Evolutionary conservation across 371 early-diverging fungal genomes (phyloP).

Genomic region (Mycotypha africana): DNA sequence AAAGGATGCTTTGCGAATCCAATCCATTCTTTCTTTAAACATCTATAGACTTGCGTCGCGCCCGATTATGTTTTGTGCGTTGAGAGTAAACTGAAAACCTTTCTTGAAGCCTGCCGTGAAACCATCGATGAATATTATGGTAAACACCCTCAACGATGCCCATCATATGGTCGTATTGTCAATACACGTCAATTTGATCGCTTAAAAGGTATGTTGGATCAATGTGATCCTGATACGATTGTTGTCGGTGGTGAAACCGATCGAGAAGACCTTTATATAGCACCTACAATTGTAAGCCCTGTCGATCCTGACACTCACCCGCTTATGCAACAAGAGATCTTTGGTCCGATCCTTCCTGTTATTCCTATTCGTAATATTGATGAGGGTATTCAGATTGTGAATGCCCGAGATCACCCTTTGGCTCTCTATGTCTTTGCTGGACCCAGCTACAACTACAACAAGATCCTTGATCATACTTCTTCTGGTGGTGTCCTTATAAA

Average conservation of each 20-base stretch:
- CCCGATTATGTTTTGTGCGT: slow-evolving; percentile 81
- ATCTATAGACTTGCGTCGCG: slow-evolving; percentile 69
- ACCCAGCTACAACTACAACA: slow-evolving; percentile 19
- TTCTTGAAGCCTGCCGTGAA: slow-evolving; percentile 44
- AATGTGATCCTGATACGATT: slow-evolving; percentile 35
- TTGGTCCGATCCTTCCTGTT: slow-evolving; percentile 76
- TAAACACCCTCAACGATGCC: slow-evolving; percentile 36
- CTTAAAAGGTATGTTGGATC: slow-evolving; percentile 51
- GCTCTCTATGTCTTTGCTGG: slow-evolving; percentile 61
- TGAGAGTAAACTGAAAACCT: slow-evolving; percentile 40
- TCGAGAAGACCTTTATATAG: slow-evolving; percentile 53
- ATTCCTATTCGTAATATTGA: slow-evolving; percentile 66
- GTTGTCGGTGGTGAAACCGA: slow-evolving; percentile 54
- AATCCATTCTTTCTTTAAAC: too few species aligned
- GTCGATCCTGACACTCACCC: slow-evolving; percentile 42
- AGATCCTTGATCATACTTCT: slow-evolving; percentile 46
- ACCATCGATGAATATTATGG: slow-evolving; percentile 49
- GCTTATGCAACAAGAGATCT: slow-evolving; percentile 75
- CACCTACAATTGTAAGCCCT: slow-evolving; percentile 61
- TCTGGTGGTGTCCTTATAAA: slow-evolving; percentile 71
- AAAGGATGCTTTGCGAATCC: too few species aligned
- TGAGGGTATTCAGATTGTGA: slow-evolving; percentile 61
- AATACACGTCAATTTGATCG: slow-evolving; percentile 66
- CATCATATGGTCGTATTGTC: slow-evolving; percentile 68
- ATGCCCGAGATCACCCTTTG: slow-evolving; percentile 58